phyloP scores from a whole-genome alignment of 176 grass and related monocot genomes.

The Oryza nivara region DNA sequence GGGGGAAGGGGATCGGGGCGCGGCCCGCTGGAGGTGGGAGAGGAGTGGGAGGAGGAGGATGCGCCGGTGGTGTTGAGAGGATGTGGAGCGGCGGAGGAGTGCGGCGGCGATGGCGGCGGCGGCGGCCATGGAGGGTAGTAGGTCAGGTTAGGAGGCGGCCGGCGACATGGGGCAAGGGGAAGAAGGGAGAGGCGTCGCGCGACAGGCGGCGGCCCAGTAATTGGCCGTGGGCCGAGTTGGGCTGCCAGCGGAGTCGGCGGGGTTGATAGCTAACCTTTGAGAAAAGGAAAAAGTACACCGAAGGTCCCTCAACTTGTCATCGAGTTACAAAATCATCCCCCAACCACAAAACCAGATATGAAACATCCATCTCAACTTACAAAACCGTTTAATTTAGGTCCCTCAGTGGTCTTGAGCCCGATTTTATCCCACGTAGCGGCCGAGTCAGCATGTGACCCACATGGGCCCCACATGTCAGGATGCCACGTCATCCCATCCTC shows the following conservation, averaged over 20 bases:
- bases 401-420: no score
- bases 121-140: constrained; percentile 28
- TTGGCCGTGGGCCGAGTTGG: constrained; percentile 36
- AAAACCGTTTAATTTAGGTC: no score
- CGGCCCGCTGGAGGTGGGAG: constrained; percentile 33
- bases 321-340: no score
- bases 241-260: background rate
- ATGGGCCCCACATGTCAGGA: no score
- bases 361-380: no score
- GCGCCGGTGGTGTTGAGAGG: constrained; percentile 4
- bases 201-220: constrained; percentile 32
- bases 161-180: constrained; percentile 21
- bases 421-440: no score
- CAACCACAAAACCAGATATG: no score
- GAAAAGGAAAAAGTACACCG: no score
- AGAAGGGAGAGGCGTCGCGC: constrained; percentile 42
- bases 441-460: no score
- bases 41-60: constrained; percentile 35
- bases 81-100: constrained; percentile 35
- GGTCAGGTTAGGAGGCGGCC: constrained; percentile 29
- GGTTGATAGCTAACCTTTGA: background rate
- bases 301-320: no score
- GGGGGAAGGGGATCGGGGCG: constrained; percentile 25
- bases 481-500: no score
- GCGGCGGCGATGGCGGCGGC: constrained; percentile 39